phyloP scores from a whole-genome alignment of 2,329 filamentous ascomycete genomes.

The Xylariomycetidae sp. region DNA sequence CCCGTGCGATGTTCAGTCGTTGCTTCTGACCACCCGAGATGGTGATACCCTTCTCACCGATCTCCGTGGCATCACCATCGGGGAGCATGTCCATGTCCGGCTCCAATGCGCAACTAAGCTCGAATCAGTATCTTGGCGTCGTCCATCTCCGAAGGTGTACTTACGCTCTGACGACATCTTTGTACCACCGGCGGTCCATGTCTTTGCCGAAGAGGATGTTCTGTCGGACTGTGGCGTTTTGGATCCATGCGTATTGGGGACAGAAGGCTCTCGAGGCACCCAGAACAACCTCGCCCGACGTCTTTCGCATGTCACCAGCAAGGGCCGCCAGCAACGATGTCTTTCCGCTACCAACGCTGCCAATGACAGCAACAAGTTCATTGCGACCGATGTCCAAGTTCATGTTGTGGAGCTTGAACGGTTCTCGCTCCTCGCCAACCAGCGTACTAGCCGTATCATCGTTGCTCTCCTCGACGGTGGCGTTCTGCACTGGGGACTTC shows the following conservation, averaged over 20 bases:
- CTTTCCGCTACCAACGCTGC: constrained; percentile 84
- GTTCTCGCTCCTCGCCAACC: constrained; percentile 53
- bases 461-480: constrained; percentile 37
- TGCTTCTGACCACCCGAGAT: constrained; percentile 95
- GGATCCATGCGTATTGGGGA: constrained; percentile 96
- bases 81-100: constrained; percentile 92
- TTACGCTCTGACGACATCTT: constrained; percentile 71
- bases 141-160: constrained; percentile 20
- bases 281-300: constrained; percentile 64
- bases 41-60: constrained; percentile 91
- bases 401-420: constrained; percentile 67
- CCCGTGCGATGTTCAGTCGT: constrained; percentile 84
- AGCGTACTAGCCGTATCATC: constrained; percentile 49
- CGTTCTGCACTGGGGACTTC: no score
- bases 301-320: constrained; percentile 90
- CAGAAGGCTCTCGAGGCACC: constrained; percentile 84
- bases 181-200: constrained; percentile 72
- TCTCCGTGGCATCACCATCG: constrained; percentile 80
- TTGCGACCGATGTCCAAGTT: constrained; percentile 64
- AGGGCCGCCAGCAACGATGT: constrained; percentile 82
- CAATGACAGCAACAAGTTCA: constrained; percentile 80
- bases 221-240: constrained; percentile 78
- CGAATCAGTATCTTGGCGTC: constrained; percentile 10
- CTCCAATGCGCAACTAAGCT: constrained; percentile 64
- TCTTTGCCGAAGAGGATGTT: constrained; percentile 89